A percentile compares a stretch with the other conserved stretches of the same genome.
Conservation (phyloP, 1,139 yeast genomes). For the Hansenula anomala region DNA sequence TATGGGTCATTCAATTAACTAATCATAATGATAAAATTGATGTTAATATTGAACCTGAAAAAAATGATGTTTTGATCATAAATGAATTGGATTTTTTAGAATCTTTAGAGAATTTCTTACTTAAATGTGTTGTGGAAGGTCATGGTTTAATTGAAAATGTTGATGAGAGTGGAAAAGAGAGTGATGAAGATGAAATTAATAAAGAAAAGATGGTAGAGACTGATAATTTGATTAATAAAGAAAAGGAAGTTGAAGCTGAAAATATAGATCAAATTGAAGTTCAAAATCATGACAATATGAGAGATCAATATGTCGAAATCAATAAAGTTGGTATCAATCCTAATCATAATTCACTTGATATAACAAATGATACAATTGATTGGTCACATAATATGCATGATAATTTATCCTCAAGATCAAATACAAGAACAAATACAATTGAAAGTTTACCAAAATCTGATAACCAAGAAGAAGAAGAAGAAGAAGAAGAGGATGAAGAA, state of each 20-base stretch:
- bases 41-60: constrained; percentile 41
- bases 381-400: constrained; percentile 14
- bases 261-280: too few relatives aligned
- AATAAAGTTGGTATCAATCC: too few relatives aligned
- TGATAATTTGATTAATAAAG: too few relatives aligned
- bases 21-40: constrained; percentile 23
- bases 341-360: background rate
- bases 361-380: constrained; percentile 1
- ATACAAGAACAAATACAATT: constrained; percentile 5
- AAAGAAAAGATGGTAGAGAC: background rate
- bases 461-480: too few relatives aligned
- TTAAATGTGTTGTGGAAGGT: constrained; percentile 7
- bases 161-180: too few relatives aligned
- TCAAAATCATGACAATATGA: too few relatives aligned
- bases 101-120: too few relatives aligned
- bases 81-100: constrained; percentile 17
- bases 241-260: too few relatives aligned
- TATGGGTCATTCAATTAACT: constrained; percentile 28
- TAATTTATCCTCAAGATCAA: constrained; percentile 20
- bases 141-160: background rate
- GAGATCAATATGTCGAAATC: too few relatives aligned
- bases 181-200: background rate
- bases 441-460: background rate
- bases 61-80: constrained; percentile 34
- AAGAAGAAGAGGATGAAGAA: constrained; percentile 15